phyloP scores from a whole-genome alignment of 2,329 filamentous ascomycete genomes.

The Ilyonectria mors-panacis region DNA sequence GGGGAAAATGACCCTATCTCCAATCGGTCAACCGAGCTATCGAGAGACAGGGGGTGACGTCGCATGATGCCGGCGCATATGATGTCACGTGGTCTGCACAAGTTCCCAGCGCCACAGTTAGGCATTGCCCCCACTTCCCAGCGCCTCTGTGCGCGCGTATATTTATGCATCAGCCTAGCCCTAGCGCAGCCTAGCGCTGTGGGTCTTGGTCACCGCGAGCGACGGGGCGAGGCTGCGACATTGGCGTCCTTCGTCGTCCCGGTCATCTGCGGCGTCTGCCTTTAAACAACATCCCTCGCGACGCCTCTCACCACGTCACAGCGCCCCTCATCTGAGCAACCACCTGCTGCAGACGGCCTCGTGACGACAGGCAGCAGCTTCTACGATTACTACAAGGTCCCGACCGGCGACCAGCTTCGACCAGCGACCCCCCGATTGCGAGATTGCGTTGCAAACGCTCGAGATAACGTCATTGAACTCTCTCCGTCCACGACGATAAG shows the following conservation, averaged over 20 bases:
- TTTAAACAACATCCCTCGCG: slow-evolving; percentile 42
- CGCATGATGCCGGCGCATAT: slow-evolving; percentile 45
- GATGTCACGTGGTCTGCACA: slow-evolving; percentile 51
- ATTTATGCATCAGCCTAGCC: slow-evolving; percentile 49
- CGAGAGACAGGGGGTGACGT: slow-evolving; percentile 33
- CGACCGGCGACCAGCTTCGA: slow-evolving; percentile 16
- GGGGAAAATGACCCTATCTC: slow-evolving; percentile 26
- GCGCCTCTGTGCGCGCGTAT: neutral
- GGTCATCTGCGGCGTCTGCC: slow-evolving; percentile 42
- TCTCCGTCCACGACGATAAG: slow-evolving; percentile 39
- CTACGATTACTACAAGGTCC: slow-evolving; percentile 2
- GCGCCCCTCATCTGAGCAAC: slow-evolving; percentile 3
- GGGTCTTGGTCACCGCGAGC: slow-evolving; percentile 42
- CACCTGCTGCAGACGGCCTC: slow-evolving; percentile 1
- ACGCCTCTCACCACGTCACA: slow-evolving; percentile 21
- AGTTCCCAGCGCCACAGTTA: slow-evolving; percentile 26
- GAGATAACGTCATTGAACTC: slow-evolving; percentile 52
- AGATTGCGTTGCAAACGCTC: slow-evolving; percentile 40
- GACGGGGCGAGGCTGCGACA: slow-evolving; percentile 49
- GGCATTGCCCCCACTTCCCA: neutral
- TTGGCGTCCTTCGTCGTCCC: slow-evolving; percentile 39
- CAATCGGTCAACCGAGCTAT: slow-evolving; percentile 20
- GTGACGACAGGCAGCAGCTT: slow-evolving; percentile 16
- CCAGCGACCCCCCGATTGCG: slow-evolving; percentile 27
- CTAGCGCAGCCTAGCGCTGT: slow-evolving; percentile 34